Evolutionary conservation across 1,284 basidiomycete genomes (phyloP), one percentile per base, ranked within the genome.

Genomic region (Ustilago tritici): DNA sequence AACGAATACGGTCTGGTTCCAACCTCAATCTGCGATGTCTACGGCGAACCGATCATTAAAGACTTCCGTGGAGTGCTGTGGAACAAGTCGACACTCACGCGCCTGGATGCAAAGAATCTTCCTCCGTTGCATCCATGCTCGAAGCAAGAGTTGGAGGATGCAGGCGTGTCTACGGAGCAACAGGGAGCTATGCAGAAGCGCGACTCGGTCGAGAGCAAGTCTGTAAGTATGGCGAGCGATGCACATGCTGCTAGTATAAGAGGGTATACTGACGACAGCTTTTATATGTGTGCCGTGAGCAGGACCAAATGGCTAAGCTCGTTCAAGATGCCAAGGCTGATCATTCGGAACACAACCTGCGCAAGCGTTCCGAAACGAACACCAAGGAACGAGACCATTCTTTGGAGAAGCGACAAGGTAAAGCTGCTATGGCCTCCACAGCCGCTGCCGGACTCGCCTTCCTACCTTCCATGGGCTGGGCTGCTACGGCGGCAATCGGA

Each of bases 11-110:
- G 74, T 4, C 56, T 76, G 6, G 17, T 14, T 1, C 54, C 61
- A 1, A 71, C 69, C 31, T 38, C 15, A 1, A 14, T 52, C 10
- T 76, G 74, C 52, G 65, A 71, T 41, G 8, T 40, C 2, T 68
- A 68, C 40, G 52, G 62, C 17, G 19, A 64, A 50, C 59, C 69
- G 9, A 59, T 68, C 41, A 56, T 69, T 0, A 11, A 9, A 32
- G 74, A 76, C 28, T 71, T 68, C 62, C 61, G 59, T 5, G 69
- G 69, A 3, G 41, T 56, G 4, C 10, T 65, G 36, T 76, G 68
- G 68, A 70, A 64, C 65, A 67, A 68, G 58, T 76, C 73, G 50
- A 70, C 73, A 0, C 64, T 61, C 34, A 19, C 57, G 9, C 65
- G 58, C 15, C 10, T 67, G n/a, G 65, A 67, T 50, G 2, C 41